Evolutionary conservation across 2,329 filamentous ascomycete species (phyloP), one percentile per base, ranked within the genome.

Genomic region (Plenodomus tracheiphilus): DNA sequence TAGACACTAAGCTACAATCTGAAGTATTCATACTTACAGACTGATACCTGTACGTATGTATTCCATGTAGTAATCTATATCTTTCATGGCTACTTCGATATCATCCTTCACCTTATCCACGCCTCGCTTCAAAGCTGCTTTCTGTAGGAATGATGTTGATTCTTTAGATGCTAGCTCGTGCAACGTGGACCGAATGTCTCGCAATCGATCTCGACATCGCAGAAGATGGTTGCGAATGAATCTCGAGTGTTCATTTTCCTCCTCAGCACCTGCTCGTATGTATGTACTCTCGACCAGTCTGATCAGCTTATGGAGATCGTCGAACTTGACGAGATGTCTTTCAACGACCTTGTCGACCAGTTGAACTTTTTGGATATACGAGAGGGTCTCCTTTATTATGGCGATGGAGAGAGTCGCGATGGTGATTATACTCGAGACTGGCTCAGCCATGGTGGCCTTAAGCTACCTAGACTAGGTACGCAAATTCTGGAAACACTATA

Each of bases 381-480:
- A 42, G 1, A 43, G 39, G 15, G 50, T 54, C 15, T 48, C 52
- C 19, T 43, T 18, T 22, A 62, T 49, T 10, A 60, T 32, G 16
- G 44, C 40, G 2, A 54, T 41, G 2, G 47, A 50, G 7, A 56
- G 9, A 28, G 53, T 40, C 30, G 46, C 47, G 30, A 62, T 42
- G 19, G 54, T 60, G 17, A 58, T 45, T 13, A 59, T 46, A 38
- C 48, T 48, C 2, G 55, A 50, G 2, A 52, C 37, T 1, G 50
- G 28, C 21, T 62, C 59, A 13, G 59, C 58, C 59, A 62, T 61
- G n/a, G 13, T 44, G 40, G 37, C 34, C 17, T 18, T 9, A 32
- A 41, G 28, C 5, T 44, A 45, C 42, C n/a, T n/a, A n/a, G 38
- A 15, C 10, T 8, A 32, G n/a, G n/a, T n/a, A n/a, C n/a, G n/a